phyloP scores from a whole-genome alignment of 2,329 filamentous ascomycete species.

The Gremmenia infestans region DNA sequence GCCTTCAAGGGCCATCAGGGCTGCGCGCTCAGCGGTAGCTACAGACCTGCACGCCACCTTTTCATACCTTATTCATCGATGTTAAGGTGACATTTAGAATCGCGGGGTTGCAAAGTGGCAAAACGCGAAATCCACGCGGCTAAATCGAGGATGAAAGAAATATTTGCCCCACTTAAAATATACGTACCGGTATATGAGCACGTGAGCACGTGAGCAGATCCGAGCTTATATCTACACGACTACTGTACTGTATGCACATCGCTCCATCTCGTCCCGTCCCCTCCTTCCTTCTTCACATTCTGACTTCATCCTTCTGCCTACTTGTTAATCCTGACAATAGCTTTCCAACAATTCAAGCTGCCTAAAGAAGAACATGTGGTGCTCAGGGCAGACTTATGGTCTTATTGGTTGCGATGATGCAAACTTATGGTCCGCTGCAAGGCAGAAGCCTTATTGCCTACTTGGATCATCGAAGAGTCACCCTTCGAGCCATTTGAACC shows the following conservation, averaged over 20 bases:
- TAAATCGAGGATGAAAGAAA: too few species aligned
- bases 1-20: slow-evolving; percentile 10
- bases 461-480: background rate
- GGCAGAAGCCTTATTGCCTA: background rate
- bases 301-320: background rate
- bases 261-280: too few species aligned
- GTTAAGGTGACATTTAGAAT: background rate
- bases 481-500: background rate
- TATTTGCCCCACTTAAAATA: too few species aligned
- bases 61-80: background rate
- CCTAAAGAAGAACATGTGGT: too few species aligned
- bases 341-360: background rate
- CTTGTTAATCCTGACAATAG: background rate
- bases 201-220: background rate
- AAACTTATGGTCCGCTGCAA: background rate
- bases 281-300: background rate
- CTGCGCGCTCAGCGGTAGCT: slow-evolving; percentile 1
- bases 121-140: background rate
- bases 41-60: background rate
- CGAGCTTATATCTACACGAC: too few species aligned
- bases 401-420: background rate
- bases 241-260: too few species aligned
- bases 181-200: background rate
- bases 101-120: background rate
- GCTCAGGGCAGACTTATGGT: background rate